These are phyloP conservation scores for Globisporangium parvum DNA, from an alignment of 352 stramenopile species.

Conservation along the genomic window DNA sequence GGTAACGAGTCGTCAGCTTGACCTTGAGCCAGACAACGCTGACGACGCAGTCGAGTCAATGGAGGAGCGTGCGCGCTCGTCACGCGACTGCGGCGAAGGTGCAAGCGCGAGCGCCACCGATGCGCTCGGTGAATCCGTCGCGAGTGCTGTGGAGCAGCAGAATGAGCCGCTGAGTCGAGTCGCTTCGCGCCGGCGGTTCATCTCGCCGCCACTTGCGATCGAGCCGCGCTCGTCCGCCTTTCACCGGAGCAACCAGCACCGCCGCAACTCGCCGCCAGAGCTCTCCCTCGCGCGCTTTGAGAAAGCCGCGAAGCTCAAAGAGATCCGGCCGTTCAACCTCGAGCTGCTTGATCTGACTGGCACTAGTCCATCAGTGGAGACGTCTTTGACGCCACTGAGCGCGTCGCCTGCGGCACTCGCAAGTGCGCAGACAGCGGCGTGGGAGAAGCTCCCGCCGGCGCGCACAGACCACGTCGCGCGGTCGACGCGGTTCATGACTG, in stretches of 20 bases:
- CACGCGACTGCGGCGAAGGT: too few relatives aligned
- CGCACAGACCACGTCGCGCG: slow-evolving; percentile 63
- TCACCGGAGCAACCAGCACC: slow-evolving; percentile 25
- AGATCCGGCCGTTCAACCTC: slow-evolving; percentile 22
- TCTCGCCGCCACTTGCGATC: slow-evolving; percentile 54
- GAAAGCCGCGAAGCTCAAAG: slow-evolving; percentile 40
- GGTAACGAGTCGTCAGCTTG: slow-evolving; percentile 7
- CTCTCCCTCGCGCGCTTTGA: slow-evolving; percentile 52
- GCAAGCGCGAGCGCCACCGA: background rate
- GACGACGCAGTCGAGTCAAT: too few relatives aligned
- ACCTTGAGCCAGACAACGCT: slow-evolving; percentile 7
- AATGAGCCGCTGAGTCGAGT: background rate
- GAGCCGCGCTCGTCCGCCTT: slow-evolving; percentile 26
- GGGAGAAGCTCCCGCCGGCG: slow-evolving; percentile 24
- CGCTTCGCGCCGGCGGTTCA: slow-evolving; percentile 16
- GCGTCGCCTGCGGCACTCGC: background rate
- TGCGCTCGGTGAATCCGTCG: background rate
- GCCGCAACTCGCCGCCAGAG: slow-evolving; percentile 64
- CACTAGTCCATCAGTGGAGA: too few relatives aligned
- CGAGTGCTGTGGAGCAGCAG: background rate
- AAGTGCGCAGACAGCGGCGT: slow-evolving; percentile 6
- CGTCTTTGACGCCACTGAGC: slow-evolving; percentile 5
- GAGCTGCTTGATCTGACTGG: slow-evolving; percentile 13
- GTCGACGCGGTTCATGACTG: slow-evolving; percentile 69
- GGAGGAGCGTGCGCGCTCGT: background rate